These are phyloP conservation scores for Avena insularis DNA, from an alignment of 176 grass and related monocot genomes.

Conservation along the genomic window DNA sequence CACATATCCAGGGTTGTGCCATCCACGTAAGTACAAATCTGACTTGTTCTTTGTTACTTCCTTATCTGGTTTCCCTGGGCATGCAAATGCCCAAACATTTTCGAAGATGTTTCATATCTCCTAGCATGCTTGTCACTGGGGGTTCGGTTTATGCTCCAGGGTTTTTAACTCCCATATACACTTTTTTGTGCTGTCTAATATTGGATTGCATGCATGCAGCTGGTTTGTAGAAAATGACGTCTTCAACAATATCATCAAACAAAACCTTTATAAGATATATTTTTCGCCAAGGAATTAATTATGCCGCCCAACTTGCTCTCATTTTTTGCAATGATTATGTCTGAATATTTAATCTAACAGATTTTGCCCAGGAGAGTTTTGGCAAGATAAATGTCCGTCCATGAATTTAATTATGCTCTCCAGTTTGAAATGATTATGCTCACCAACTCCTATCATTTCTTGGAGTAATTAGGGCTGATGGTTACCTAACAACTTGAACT, in stretches of 20 bases:
- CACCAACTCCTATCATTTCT: background rate
- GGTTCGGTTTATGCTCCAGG: background rate
- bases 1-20: background rate
- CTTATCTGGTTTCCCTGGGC: too few relatives aligned
- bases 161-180: background rate
- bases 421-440: background rate
- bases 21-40: background rate
- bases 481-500: constrained; percentile 2
- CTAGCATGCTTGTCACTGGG: background rate
- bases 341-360: background rate
- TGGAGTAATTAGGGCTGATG: background rate
- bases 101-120: constrained; percentile 5
- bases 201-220: constrained; percentile 57
- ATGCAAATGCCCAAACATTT: too few relatives aligned
- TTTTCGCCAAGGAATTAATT: background rate
- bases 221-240: constrained; percentile 39
- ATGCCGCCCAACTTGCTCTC: constrained; percentile 12
- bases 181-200: background rate
- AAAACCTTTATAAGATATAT: constrained; percentile 57
- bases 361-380: background rate
- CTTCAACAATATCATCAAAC: constrained; percentile 56
- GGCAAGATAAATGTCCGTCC: background rate
- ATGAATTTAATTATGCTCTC: background rate
- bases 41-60: background rate
- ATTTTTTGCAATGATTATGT: background rate